Evolutionary conservation across 2,329 filamentous ascomycete genomes (phyloP).

Genomic region (Beauveria brongniartii): DNA sequence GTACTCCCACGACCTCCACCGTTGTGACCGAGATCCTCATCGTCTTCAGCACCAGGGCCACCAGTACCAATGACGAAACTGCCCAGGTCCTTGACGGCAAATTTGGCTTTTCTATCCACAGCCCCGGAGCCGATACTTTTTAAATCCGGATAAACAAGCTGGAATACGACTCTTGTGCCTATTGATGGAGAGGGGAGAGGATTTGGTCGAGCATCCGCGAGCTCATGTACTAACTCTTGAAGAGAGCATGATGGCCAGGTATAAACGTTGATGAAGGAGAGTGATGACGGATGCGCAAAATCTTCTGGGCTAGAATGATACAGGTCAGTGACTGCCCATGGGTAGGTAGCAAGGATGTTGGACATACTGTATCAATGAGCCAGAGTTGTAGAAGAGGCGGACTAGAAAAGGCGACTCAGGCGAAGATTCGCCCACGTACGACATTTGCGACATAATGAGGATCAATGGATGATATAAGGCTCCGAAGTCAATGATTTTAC

Average conservation of each 20-base stretch:
- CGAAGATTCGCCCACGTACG: constrained; percentile 46
- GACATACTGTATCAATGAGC: constrained; percentile 60
- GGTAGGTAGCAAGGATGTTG: background rate
- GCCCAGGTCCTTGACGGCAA: constrained; percentile 72
- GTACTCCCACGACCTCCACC: constrained; percentile 51
- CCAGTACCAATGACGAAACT: constrained; percentile 67
- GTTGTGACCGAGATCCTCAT: constrained; percentile 25
- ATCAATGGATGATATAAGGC: no score
- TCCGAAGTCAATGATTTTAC: no score
- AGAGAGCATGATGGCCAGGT: constrained; percentile 79
- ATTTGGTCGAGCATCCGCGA: constrained; percentile 56
- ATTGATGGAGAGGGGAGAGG: constrained; percentile 66
- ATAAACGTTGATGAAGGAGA: constrained; percentile 47
- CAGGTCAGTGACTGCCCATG: background rate
- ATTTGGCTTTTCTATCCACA: constrained; percentile 39
- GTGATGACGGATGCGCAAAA: background rate
- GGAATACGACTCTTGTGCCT: constrained; percentile 80
- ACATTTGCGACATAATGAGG: constrained; percentile 23
- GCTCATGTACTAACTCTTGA: constrained; percentile 68
- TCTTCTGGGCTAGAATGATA: background rate
- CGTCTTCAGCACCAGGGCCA: constrained; percentile 35
- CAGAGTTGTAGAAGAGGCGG: constrained; percentile 68
- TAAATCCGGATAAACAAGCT: constrained; percentile 76
- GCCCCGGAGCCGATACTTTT: constrained; percentile 22
- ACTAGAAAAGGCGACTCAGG: constrained; percentile 73